phyloP scores from a whole-genome alignment of 805 yeast species.

The Sporopachydermia lactativora region DNA sequence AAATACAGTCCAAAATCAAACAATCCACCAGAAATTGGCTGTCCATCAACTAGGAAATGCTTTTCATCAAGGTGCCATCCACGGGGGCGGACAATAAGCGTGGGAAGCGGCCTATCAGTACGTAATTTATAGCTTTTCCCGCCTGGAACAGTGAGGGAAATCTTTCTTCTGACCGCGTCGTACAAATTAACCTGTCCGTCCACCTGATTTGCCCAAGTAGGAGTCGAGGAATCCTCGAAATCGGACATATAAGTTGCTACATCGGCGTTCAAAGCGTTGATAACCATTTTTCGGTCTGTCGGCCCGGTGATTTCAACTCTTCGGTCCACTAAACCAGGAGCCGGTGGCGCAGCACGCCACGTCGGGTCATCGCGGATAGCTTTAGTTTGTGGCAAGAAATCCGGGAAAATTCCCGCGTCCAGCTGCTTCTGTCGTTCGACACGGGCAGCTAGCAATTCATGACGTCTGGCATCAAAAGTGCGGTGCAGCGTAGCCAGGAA shows the following conservation, averaged over 20 bases:
- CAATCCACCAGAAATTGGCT: conserved; percentile 50
- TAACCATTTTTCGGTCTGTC: conserved; percentile 63
- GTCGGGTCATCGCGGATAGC: conserved; percentile 48
- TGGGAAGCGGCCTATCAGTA: conserved; percentile 36
- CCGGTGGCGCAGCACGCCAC: conserved; percentile 61
- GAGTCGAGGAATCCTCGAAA: conserved; percentile 60
- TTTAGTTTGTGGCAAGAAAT: conserved; percentile 51
- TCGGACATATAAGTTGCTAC: conserved; percentile 70
- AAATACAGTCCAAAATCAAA: conserved; percentile 62
- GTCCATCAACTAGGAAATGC: conserved; percentile 53
- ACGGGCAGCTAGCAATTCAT: conserved; percentile 40
- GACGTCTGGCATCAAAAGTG: conserved; percentile 41
- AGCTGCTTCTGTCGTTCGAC: conserved; percentile 38
- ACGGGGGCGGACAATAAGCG: conserved; percentile 39
- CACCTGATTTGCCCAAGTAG: conserved; percentile 53
- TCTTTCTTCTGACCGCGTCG: conserved; percentile 48
- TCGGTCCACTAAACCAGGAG: conserved; percentile 55
- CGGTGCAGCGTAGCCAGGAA: conserved; percentile 56
- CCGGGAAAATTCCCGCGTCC: conserved; percentile 53
- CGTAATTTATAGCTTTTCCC: conserved; percentile 37
- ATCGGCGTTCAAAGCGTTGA: conserved; percentile 53
- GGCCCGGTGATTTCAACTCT: conserved; percentile 70
- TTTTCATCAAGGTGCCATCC: conserved; percentile 66
- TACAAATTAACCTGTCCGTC: conserved; percentile 60
- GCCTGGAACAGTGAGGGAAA: conserved; percentile 23